Percentiles rank a stretch among this genome's conserved stretches.
phyloP scores from a whole-genome alignment of 805 yeast species.

The Dipodascopsis tothii region DNA sequence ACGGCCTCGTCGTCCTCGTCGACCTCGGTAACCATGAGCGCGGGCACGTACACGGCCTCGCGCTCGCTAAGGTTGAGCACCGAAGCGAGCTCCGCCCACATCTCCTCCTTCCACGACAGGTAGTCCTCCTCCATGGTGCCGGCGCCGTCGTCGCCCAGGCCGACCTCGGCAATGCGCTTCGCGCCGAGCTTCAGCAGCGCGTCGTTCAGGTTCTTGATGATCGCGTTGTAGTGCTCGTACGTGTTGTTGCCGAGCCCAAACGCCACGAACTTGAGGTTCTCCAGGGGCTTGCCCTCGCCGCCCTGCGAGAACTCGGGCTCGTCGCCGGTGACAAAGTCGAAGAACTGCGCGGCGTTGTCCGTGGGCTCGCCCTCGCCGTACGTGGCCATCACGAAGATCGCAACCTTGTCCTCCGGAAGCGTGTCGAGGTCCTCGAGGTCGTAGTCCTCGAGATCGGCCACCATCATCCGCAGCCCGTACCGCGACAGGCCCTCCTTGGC shows the following conservation, averaged over 20 bases:
- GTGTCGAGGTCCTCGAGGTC: slow-evolving; percentile 71
- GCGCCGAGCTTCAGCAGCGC: slow-evolving; percentile 60
- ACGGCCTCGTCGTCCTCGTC: slow-evolving; percentile 38
- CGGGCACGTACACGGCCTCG: slow-evolving; percentile 72
- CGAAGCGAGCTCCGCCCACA: slow-evolving; percentile 58
- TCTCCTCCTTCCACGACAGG: slow-evolving; percentile 80
- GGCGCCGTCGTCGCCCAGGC: slow-evolving; percentile 91
- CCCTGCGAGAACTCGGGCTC: slow-evolving; percentile 44
- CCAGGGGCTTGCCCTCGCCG: slow-evolving; percentile 35
- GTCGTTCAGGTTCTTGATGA: slow-evolving; percentile 50
- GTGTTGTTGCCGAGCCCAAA: slow-evolving; percentile 95
- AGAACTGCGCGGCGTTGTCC: slow-evolving; percentile 80
- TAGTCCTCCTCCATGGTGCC: slow-evolving; percentile 95
- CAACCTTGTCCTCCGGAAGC: slow-evolving; percentile 50
- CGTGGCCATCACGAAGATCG: slow-evolving; percentile 77
- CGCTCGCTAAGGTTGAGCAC: slow-evolving; percentile 66
- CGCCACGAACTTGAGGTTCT: slow-evolving; percentile 57
- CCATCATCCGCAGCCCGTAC: slow-evolving; percentile 74
- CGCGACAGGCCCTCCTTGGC: slow-evolving; percentile 79
- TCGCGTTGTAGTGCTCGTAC: slow-evolving; percentile 84
- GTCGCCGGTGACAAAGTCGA: slow-evolving; percentile 51
- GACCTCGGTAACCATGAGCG: slow-evolving; percentile 34
- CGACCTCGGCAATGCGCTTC: slow-evolving; percentile 61
- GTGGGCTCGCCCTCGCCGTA: slow-evolving; percentile 99
- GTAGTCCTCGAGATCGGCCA: slow-evolving; percentile 81